These are phyloP conservation scores for Scleromitrula shiraiana DNA, from an alignment of 2,329 filamentous ascomycete genomes.

Conservation along the genomic window DNA sequence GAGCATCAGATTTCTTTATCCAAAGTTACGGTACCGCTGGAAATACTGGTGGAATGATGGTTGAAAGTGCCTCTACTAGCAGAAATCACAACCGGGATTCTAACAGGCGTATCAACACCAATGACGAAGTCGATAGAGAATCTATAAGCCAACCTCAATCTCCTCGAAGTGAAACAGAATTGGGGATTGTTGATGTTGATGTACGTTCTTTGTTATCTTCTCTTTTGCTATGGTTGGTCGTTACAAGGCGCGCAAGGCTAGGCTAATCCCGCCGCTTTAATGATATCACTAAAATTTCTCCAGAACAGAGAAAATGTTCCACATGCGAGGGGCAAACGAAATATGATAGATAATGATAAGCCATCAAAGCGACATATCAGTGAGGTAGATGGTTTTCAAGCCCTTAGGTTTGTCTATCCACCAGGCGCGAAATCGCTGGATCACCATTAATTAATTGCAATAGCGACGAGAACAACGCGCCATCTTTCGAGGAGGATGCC, in stretches of 20 bases:
- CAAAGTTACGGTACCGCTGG: too few species aligned
- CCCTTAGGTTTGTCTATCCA: background rate
- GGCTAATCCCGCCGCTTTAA: slow-evolving; percentile 5
- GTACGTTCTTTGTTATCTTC: too few species aligned
- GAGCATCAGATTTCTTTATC: too few species aligned
- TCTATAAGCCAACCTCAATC: too few species aligned
- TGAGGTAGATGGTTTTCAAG: slow-evolving; percentile 1
- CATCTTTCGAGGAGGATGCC: background rate
- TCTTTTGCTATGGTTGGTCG: too few species aligned
- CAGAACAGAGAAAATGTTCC: slow-evolving; percentile 9
- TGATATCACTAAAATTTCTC: slow-evolving; percentile 1
- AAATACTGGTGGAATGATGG: too few species aligned
- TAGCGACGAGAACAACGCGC: background rate
- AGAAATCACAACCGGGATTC: too few species aligned
- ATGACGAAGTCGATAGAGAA: too few species aligned
- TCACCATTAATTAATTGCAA: background rate
- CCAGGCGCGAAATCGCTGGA: background rate
- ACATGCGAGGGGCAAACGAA: background rate
- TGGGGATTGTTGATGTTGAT: too few species aligned
- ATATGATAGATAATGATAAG: background rate
- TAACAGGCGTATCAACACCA: too few species aligned
- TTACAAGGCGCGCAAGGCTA: background rate
- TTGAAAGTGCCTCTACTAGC: too few species aligned
- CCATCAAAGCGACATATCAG: background rate
- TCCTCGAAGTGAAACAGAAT: too few species aligned